Conservation (phyloP, 768 basidiomycete species). For the Albatrellus ellisii region DNA sequence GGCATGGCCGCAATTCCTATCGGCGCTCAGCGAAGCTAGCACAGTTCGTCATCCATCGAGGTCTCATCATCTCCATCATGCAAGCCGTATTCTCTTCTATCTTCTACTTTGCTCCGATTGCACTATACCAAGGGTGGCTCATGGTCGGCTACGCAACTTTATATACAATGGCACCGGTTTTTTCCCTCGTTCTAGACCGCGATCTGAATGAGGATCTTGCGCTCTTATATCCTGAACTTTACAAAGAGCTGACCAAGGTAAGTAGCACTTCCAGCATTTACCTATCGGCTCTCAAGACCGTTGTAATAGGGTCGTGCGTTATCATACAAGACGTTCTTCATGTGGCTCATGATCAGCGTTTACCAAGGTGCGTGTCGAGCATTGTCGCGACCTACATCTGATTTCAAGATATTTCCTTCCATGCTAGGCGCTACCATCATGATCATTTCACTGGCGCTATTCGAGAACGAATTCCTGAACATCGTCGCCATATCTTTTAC, state of each 20-base stretch:
- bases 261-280: conserved; percentile 8
- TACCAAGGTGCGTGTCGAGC: conserved; percentile 64
- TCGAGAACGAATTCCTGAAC: conserved; percentile 95
- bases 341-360: conserved; percentile 93
- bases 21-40: conserved; percentile 95
- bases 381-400: neutral
- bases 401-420: neutral
- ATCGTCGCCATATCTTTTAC: conserved; percentile 99
- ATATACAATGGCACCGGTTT: conserved; percentile 98
- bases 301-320: conserved; percentile 69
- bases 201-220: conserved; percentile 96
- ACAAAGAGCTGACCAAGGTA: conserved; percentile 96
- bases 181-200: conserved; percentile 89
- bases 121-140: conserved; percentile 95
- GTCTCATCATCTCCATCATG: conserved; percentile 94
- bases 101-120: conserved; percentile 92
- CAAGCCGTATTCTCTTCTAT: conserved; percentile 94
- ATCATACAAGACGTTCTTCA: conserved; percentile 97
- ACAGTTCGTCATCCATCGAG: conserved; percentile 97
- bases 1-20: conserved; percentile 99
- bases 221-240: conserved; percentile 90
- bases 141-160: conserved; percentile 94
- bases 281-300: neutral
- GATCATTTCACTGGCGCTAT: conserved; percentile 92
- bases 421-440: conserved; percentile 85